phyloP scores from a whole-genome alignment of 2,329 filamentous ascomycete species.

The Cryphonectria naterciae region DNA sequence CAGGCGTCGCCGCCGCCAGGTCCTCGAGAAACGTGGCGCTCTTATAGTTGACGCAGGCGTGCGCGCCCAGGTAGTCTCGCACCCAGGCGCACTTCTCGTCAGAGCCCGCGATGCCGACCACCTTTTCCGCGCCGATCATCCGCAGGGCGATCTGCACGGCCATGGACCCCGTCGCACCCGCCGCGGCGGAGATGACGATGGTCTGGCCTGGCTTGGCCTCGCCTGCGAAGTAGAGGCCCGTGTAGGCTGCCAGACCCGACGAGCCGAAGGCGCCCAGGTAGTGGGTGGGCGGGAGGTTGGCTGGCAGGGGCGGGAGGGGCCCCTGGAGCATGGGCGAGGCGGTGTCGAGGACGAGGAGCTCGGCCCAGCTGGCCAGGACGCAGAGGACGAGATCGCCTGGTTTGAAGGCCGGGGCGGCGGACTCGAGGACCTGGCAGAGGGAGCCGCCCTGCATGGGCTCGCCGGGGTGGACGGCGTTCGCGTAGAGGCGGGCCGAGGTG shows the following conservation, averaged over 20 bases:
- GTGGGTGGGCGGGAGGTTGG: conserved; percentile 34
- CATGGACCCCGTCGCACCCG: conserved; percentile 52
- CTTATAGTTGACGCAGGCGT: conserved; percentile 61
- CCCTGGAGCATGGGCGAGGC: conserved; percentile 28
- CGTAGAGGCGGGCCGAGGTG: conserved; percentile 36
- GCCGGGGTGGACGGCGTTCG: conserved; percentile 34
- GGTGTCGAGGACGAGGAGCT: conserved; percentile 34
- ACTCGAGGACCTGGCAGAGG: conserved; percentile 37
- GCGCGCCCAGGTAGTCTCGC: conserved; percentile 51
- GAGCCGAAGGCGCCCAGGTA: conserved; percentile 37
- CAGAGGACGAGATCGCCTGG: conserved; percentile 35
- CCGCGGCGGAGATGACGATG: conserved; percentile 51
- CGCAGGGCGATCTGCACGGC: conserved; percentile 58
- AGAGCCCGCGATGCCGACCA: conserved; percentile 57
- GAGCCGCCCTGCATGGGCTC: conserved; percentile 36
- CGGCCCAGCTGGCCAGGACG: conserved; percentile 36
- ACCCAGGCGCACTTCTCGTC: conserved; percentile 58
- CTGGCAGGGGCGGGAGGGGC: conserved; percentile 31
- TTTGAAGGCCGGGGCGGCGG: conserved; percentile 31
- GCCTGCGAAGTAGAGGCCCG: conserved; percentile 44
- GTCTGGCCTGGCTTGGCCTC: conserved; percentile 44
- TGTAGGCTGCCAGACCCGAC: conserved; percentile 49
- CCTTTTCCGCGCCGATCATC: conserved; percentile 48
- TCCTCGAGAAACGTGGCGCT: conserved; percentile 49
- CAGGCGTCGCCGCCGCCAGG: conserved; percentile 49